phyloP scores from a whole-genome alignment of 2,329 filamentous ascomycete genomes.

The Zasmidium angulare region DNA sequence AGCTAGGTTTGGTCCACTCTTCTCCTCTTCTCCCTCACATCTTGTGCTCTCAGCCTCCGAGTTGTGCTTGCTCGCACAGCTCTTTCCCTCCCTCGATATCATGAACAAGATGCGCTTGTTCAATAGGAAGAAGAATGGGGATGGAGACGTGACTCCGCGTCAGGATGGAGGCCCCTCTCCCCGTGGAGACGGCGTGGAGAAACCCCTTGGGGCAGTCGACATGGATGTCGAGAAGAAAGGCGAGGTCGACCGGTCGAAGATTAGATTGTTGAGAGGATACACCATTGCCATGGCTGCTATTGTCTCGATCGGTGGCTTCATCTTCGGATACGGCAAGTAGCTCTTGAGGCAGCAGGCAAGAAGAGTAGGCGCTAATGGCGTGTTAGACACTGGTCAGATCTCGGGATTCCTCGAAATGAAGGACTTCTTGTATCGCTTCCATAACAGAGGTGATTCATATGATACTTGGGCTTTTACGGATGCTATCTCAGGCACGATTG shows the following conservation, averaged over 20 bases:
- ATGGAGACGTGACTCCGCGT: slow-evolving; percentile 7
- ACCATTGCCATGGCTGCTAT: slow-evolving; percentile 37
- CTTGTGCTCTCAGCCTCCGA: background rate
- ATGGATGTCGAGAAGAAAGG: slow-evolving; percentile 26
- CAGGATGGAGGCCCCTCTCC: slow-evolving; percentile 7
- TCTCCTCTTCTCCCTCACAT: background rate
- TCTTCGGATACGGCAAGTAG: slow-evolving; percentile 40
- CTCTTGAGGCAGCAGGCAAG: background rate
- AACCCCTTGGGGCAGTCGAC: slow-evolving; percentile 7
- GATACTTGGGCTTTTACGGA: slow-evolving; percentile 51
- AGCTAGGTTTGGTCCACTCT: background rate
- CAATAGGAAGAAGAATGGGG: background rate
- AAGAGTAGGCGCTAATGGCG: slow-evolving; percentile 5
- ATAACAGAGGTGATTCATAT: slow-evolving; percentile 26
- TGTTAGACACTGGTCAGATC: slow-evolving; percentile 58
- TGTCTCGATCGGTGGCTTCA: slow-evolving; percentile 39
- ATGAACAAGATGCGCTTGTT: background rate
- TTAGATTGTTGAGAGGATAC: slow-evolving; percentile 27
- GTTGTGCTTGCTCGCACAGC: background rate
- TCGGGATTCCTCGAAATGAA: slow-evolving; percentile 62
- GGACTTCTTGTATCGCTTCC: slow-evolving; percentile 57
- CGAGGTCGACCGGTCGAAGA: slow-evolving; percentile 21
- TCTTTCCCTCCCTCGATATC: background rate
- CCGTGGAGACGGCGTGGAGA: background rate
- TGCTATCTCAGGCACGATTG: slow-evolving; percentile 62